Evolutionary conservation across 176 grass and related monocot species (phyloP).

Genomic region (Thalia dealbata): DNA sequence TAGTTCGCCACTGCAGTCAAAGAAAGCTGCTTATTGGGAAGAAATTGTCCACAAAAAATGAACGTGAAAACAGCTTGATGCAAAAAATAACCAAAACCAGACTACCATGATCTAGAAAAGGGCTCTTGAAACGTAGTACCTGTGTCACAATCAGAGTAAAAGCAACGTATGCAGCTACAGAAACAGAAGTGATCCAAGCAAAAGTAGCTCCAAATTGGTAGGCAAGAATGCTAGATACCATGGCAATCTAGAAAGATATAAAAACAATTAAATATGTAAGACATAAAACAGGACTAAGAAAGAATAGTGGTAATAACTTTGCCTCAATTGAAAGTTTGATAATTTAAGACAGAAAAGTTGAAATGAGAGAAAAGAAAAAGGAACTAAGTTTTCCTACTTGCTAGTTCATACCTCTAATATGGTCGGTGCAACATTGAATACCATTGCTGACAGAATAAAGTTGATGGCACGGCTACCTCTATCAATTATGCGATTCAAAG

Average conservation of each 20-base stretch:
- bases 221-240: conserved; percentile 95
- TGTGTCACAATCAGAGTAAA: conserved; percentile 94
- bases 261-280: not conserved
- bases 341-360: conserved; percentile 4
- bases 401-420: conserved; percentile 72
- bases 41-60: not conserved
- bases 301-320: not conserved
- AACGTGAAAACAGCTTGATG: not conserved
- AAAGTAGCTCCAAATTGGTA: conserved; percentile 90
- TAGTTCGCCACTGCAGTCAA: conserved; percentile 81
- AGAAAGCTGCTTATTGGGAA: not conserved
- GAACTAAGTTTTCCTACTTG: not conserved
- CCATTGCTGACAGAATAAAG: conserved; percentile 91
- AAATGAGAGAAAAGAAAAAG: conserved; percentile 5
- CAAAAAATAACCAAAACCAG: not conserved
- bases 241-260: conserved; percentile 58
- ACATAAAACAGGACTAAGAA: not conserved
- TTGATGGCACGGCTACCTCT: conserved; percentile 93
- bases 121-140: conserved; percentile 31
- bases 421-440: conserved; percentile 91
- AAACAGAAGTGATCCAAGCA: conserved; percentile 98
- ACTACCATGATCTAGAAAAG: not conserved
- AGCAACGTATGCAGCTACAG: conserved; percentile 83
- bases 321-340: not conserved
- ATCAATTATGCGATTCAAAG: conserved; percentile 92